phyloP scores from a whole-genome alignment of 192 early-diverging fungal genomes.

The Mortierella hygrophila region DNA sequence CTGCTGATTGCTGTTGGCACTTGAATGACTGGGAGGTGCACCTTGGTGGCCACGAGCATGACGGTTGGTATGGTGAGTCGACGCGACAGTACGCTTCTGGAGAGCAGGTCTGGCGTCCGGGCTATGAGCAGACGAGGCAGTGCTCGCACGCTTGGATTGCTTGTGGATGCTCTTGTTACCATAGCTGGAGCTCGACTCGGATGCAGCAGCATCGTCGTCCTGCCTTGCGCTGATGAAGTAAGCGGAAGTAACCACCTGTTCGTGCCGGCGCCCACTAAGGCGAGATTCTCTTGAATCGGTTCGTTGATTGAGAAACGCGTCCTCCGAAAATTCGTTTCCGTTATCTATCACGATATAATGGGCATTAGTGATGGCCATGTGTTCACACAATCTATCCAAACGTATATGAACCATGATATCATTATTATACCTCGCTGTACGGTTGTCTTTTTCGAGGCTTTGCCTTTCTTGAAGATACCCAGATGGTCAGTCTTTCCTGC shows the following conservation, averaged over 20 bases:
- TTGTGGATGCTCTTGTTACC: neutral
- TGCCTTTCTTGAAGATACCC: constrained; percentile 47
- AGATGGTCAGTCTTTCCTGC: neutral
- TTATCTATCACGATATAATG: neutral
- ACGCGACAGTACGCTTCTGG: neutral
- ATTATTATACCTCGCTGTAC: constrained; percentile 17
- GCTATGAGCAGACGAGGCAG: neutral
- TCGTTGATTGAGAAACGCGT: constrained; percentile 11
- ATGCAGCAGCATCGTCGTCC: neutral
- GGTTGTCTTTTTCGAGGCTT: constrained; percentile 24
- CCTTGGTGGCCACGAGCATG: neutral
- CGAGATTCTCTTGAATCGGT: neutral
- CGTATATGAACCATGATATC: neutral
- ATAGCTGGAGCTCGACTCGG: neutral
- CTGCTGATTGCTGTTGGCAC: neutral
- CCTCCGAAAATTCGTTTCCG: constrained; percentile 34
- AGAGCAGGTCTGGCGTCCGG: neutral
- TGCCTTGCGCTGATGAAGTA: constrained; percentile 18
- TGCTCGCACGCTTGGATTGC: neutral
- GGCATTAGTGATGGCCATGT: neutral
- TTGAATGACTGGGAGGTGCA: neutral
- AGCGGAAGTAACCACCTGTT: constrained; percentile 13
- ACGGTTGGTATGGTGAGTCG: neutral
- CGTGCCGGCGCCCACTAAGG: neutral
- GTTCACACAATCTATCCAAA: neutral